Evolutionary conservation across 495 filamentous ascomycete genomes (phyloP), one percentile per base, ranked within the genome.

Genomic region (Pseudotulostoma volvatum): DNA sequence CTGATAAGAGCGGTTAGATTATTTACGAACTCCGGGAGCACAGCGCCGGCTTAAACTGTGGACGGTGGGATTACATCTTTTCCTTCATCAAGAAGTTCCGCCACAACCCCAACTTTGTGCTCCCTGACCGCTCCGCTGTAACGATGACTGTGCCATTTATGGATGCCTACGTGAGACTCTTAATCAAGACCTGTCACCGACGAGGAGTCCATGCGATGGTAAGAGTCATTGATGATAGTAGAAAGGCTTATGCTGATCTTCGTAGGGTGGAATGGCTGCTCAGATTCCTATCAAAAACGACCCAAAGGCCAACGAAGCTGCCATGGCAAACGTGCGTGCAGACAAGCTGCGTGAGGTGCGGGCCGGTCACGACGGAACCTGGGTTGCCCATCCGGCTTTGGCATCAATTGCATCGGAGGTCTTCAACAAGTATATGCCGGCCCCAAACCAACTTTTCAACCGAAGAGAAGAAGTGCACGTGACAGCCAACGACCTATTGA

Each of bases 61-160:
- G 90, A 36, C 81, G 90, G 36, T 99, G 90, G 90, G 90, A 99
- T 56, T 99, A 99, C 71, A 96, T 99, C 66, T 97, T 99, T 71
- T 88, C 79, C 59, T 84, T 90, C 54, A 99, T 99, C 71, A 99
- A 99, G 73, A 94, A 93, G 64, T 95, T 96, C 78, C 82, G 92
- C 49, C 75, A 93, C 47, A 86, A 94, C 67, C 66, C 81, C 44
- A 75, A 77, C 55, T 99, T 95, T 56, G 76, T 96, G 41, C 76
- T 99, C 11, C 92, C 90, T 7, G 92, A 99, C 52, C 83, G 90
- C 34, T 75, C 75, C 23, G 73, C 74, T 42, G 84, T 97, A 25
- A 97, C 90, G 46, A 97, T 97, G 90, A 95, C 87, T 18, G 84
- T 93, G 0, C 90, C 90, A 2, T 97, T 97, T 68, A 96, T 97